Conservation (phyloP, 495 filamentous ascomycete species). For the Aspergillus avenaceus region DNA sequence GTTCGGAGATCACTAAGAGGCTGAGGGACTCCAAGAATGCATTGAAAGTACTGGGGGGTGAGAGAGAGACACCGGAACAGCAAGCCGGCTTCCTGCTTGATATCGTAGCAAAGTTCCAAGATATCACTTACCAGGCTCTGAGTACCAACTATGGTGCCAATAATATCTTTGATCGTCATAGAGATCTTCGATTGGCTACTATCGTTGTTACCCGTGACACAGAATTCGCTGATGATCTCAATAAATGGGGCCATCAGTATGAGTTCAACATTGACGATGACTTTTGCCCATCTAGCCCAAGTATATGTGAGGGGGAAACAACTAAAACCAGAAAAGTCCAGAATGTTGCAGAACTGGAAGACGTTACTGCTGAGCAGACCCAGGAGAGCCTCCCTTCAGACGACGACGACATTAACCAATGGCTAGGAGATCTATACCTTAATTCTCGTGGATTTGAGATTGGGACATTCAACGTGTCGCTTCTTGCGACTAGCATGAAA, state of each 20-base stretch:
- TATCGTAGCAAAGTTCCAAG: constrained; percentile 40
- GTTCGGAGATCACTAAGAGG: constrained; percentile 38
- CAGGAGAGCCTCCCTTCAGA: background rate
- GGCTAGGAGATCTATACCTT: constrained; percentile 26
- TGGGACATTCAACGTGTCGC: constrained; percentile 31
- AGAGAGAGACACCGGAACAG: constrained; percentile 35
- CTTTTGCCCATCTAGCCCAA: background rate
- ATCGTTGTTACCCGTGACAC: constrained; percentile 36
- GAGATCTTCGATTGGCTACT: constrained; percentile 40
- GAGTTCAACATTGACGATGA: constrained; percentile 23
- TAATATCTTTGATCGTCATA: constrained; percentile 30
- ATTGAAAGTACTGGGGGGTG: constrained; percentile 40
- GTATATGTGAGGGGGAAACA: background rate
- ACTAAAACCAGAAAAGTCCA: constrained; percentile 3
- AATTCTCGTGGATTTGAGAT: constrained; percentile 34
- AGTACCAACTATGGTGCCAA: constrained; percentile 38
- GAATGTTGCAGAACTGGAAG: constrained; percentile 17
- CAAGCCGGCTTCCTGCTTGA: constrained; percentile 41
- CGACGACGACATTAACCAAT: constrained; percentile 20
- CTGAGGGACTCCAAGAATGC: constrained; percentile 26
- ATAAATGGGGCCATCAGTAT: constrained; percentile 33
- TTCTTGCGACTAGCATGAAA: constrained; percentile 46
- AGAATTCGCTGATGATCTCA: constrained; percentile 36
- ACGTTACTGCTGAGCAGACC: constrained; percentile 17
- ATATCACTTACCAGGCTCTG: constrained; percentile 32